A percentile compares a stretch with the other conserved stretches of the same genome.
phyloP scores from a whole-genome alignment of 1,139 yeast species.

The Torulaspora pretoriensis region DNA sequence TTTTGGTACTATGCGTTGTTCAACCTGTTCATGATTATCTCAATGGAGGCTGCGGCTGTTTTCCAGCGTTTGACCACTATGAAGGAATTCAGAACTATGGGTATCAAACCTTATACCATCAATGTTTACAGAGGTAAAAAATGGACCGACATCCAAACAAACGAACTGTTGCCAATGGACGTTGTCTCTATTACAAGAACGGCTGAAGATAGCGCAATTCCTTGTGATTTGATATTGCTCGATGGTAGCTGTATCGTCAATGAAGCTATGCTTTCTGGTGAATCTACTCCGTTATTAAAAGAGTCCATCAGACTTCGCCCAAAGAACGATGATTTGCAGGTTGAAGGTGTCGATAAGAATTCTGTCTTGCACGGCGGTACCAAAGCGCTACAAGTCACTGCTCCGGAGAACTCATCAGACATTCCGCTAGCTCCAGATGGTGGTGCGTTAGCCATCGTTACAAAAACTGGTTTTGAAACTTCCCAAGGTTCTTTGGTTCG shows the following conservation, averaged over 20 bases:
- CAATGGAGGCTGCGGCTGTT: slow-evolving; percentile 93
- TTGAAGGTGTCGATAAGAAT: slow-evolving; percentile 84
- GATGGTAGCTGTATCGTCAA: slow-evolving; percentile 91
- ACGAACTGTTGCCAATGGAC: slow-evolving; percentile 86
- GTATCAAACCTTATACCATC: slow-evolving; percentile 83
- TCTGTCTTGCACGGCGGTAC: slow-evolving; percentile 95
- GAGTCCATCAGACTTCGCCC: slow-evolving; percentile 89
- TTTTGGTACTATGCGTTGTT: slow-evolving; percentile 94
- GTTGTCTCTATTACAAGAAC: slow-evolving; percentile 84
- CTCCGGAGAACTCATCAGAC: slow-evolving; percentile 45
- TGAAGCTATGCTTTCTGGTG: slow-evolving; percentile 98
- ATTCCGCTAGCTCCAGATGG: slow-evolving; percentile 71
- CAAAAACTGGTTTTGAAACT: slow-evolving; percentile 95
- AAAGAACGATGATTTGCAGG: slow-evolving; percentile 56
- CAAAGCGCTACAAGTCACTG: slow-evolving; percentile 84
- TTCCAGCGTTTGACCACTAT: slow-evolving; percentile 92
- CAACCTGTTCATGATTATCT: slow-evolving; percentile 84
- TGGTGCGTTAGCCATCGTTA: slow-evolving; percentile 88
- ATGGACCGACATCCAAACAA: slow-evolving; percentile 71
- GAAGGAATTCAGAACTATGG: slow-evolving; percentile 95
- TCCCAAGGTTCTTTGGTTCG: slow-evolving; percentile 97
- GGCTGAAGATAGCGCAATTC: slow-evolving; percentile 84
- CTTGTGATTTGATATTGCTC: slow-evolving; percentile 86
- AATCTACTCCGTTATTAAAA: slow-evolving; percentile 91
- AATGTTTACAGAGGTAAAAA: slow-evolving; percentile 63